Evolutionary conservation across 1,284 basidiomycete species (phyloP).

Genomic region (Malassezia caprae): DNA sequence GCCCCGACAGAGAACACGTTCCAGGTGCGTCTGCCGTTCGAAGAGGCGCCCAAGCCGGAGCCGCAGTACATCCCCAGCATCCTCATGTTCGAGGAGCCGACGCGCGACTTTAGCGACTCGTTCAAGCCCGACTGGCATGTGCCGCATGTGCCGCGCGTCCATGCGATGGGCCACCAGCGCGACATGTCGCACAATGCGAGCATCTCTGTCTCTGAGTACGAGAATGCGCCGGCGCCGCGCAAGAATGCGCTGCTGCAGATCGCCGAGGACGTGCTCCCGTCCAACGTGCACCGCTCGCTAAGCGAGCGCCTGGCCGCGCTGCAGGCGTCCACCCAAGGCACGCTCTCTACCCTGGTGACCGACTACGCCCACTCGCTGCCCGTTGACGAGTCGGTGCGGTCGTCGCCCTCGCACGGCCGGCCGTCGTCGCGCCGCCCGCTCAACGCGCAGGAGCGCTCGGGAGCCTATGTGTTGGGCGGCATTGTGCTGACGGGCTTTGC

Average conservation of each 20-base stretch:
- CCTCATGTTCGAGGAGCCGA: constrained; percentile 3
- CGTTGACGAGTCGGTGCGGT: constrained; percentile 5
- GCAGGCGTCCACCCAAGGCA: background rate
- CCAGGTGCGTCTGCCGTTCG: constrained; percentile 35
- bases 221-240: background rate
- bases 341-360: background rate
- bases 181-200: constrained; percentile 6
- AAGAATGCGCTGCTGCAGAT: background rate
- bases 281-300: constrained; percentile 9
- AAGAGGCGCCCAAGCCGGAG: constrained; percentile 13
- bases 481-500: constrained; percentile 54
- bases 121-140: constrained; percentile 8
- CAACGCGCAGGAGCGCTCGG: constrained; percentile 54
- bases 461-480: constrained; percentile 55
- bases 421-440: constrained; percentile 50
- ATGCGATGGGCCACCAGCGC: background rate
- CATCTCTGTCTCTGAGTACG: background rate
- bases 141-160: constrained; percentile 9
- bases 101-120: constrained; percentile 5
- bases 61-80: constrained; percentile 19
- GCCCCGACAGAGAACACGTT: constrained; percentile 31
- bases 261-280: background rate
- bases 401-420: constrained; percentile 13
- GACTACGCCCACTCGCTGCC: constrained; percentile 9
- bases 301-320: background rate